Percentiles rank a stretch among this genome's conserved stretches.
Evolutionary conservation across 805 yeast species (phyloP).

Genomic region (Saccharomycopsis sp.): DNA sequence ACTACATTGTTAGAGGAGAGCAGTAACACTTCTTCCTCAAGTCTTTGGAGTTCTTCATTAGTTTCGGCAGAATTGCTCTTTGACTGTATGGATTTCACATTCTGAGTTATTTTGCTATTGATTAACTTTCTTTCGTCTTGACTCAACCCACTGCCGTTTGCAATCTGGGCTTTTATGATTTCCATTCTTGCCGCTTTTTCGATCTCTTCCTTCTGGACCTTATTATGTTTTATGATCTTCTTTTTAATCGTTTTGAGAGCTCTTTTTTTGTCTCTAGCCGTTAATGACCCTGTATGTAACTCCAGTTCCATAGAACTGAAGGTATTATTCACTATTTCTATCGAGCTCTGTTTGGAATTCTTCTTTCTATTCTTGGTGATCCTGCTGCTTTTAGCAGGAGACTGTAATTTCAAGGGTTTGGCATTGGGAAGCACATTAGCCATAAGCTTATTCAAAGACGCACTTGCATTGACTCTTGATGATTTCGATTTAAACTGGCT

Average conservation of each 20-base stretch:
- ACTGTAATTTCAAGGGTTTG: constrained; percentile 17
- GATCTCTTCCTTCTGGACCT: constrained; percentile 23
- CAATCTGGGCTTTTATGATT: constrained; percentile 30
- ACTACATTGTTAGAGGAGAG: constrained; percentile 32
- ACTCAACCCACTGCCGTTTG: constrained; percentile 28
- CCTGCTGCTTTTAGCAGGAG: constrained; percentile 8
- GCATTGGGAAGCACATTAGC: constrained; percentile 34
- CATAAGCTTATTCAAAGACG: constrained; percentile 38
- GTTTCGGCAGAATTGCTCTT: constrained; percentile 32
- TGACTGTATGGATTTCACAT: constrained; percentile 33
- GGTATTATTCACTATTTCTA: constrained; percentile 34
- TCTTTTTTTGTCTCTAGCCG: constrained; percentile 31
- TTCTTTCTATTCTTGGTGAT: constrained; percentile 11
- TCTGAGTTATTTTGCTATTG: constrained; percentile 31
- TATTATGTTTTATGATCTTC: constrained; percentile 25
- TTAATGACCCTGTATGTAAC: constrained; percentile 2
- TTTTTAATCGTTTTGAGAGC: constrained; percentile 29
- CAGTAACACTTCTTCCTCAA: constrained; percentile 38
- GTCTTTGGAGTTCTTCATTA: constrained; percentile 34
- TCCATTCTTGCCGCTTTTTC: constrained; percentile 30
- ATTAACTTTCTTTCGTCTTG: constrained; percentile 31
- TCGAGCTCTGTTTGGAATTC: constrained; percentile 24
- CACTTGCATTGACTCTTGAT: constrained; percentile 32
- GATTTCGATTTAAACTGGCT: constrained; percentile 23
- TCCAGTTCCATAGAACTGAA: constrained; percentile 26